Evolutionary conservation across 331 rosid genomes (phyloP), one percentile per base, ranked within the genome.

Genomic region (Malus hybrid): DNA sequence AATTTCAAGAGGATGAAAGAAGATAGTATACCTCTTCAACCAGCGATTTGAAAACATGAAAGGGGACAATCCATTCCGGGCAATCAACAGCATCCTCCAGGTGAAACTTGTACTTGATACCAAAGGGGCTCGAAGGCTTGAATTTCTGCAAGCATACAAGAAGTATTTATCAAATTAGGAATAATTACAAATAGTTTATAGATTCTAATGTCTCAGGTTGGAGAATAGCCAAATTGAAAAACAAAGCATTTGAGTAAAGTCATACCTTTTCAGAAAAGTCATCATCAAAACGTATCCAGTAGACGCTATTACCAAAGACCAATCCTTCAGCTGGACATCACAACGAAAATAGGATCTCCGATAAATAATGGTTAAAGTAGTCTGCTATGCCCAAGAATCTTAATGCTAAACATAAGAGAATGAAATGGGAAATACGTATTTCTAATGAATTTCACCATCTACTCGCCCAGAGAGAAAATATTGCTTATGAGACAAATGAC

Each of bases 41-140:
- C 83, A 92, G 79, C 9, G 92, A 75, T 81, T 92, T 90, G 80
- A 95, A 95, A 63, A 90, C 36, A 12, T 95, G 83, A 75, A 92
- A 90, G 34, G 99, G 99, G 72, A 90, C 99, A 53, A 94, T 85
- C 97, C 96, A 92, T 83, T 92, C 99, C 26, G 97, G 99, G 80
- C 97, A 92, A 84, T 92, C 99, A 79, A 95, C 99, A 30, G 96
- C 99, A 75, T 95, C 99, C 98, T 90, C 97, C 48, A 95, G 87
- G 71, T 89, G 97, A 86, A 95, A 95, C 42, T 85, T 84, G 89
- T 92, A 95, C 90, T 90, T 86, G 80, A 89, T 90, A 75, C 97
- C 97, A 82, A 92, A 95, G 68, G 99, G 99, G 85, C 86, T 83
- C 75, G 97, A 90, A 74, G 92, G 75, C 70, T 78, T 92, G 55